phyloP scores from a whole-genome alignment of 202 grass and related monocot species.

The Eragrostis tef region DNA sequence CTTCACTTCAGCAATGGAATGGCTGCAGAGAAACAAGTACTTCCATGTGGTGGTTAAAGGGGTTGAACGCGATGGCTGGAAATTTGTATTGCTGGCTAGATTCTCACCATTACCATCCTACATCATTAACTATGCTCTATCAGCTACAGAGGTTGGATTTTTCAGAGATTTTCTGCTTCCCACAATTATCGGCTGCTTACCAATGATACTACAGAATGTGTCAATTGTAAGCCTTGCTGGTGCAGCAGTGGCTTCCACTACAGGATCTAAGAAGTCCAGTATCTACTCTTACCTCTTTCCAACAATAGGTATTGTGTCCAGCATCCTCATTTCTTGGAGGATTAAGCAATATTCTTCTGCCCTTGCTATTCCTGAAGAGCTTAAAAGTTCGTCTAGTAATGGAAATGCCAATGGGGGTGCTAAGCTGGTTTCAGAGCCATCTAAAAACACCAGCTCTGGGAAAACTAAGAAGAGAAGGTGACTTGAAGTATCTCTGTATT shows the following conservation, averaged over 20 bases:
- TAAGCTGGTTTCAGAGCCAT: slow-evolving; percentile 13
- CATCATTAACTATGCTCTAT: slow-evolving; percentile 91
- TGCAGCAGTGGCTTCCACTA: slow-evolving; percentile 69
- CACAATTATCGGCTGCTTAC: slow-evolving; percentile 82
- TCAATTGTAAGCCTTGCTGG: slow-evolving; percentile 92
- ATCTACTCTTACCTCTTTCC: slow-evolving; percentile 82
- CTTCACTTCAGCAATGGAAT: slow-evolving; percentile 88
- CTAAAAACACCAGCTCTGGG: slow-evolving; percentile 24
- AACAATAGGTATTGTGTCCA: slow-evolving; percentile 76
- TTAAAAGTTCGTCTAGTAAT: slow-evolving; percentile 31
- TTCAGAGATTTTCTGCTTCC: slow-evolving; percentile 93
- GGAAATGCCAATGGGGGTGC: slow-evolving; percentile 25
- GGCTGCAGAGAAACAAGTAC: slow-evolving; percentile 76
- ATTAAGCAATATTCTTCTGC: slow-evolving; percentile 89
- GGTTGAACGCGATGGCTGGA: slow-evolving; percentile 90
- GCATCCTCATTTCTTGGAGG: slow-evolving; percentile 89
- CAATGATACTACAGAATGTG: slow-evolving; percentile 98
- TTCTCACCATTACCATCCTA: slow-evolving; percentile 93
- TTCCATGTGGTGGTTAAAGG: slow-evolving; percentile 90
- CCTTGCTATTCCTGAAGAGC: slow-evolving; percentile 63
- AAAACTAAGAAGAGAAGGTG: slow-evolving; percentile 52
- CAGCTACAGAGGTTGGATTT: slow-evolving; percentile 80
- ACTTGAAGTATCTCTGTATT: slow-evolving; percentile 10
- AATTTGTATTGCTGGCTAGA: slow-evolving; percentile 90
- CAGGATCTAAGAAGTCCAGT: slow-evolving; percentile 73